A percentile compares a stretch with the other conserved stretches of the same genome.
Evolutionary conservation across 495 filamentous ascomycete species (phyloP).

Genomic region (Lophiotrema nucula): DNA sequence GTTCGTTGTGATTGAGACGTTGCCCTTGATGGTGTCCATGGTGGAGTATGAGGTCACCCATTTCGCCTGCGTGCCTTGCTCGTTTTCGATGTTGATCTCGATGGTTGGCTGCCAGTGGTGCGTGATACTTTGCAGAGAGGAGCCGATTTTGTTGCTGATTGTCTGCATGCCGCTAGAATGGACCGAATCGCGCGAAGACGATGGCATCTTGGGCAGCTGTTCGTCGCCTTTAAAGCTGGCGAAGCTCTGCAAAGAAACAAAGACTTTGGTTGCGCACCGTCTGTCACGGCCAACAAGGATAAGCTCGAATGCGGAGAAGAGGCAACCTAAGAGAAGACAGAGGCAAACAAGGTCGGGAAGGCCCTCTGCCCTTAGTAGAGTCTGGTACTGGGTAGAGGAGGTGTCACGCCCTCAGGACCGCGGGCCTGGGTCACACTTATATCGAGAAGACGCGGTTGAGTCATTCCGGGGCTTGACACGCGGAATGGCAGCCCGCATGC

Average conservation of each 20-base stretch:
- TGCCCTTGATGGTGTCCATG: constrained; percentile 59
- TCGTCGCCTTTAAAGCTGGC: neutral
- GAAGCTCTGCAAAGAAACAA: neutral
- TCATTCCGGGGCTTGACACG: neutral
- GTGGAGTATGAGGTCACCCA: constrained; percentile 57
- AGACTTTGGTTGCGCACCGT: constrained; percentile 4
- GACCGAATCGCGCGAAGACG: neutral
- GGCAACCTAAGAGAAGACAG: neutral
- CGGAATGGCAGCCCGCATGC: neutral
- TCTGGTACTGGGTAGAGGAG: neutral
- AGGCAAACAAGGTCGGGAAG: neutral
- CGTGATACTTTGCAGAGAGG: constrained; percentile 31
- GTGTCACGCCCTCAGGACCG: neutral
- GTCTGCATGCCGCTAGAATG: constrained; percentile 21
- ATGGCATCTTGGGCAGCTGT: neutral
- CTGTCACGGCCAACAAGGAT: neutral
- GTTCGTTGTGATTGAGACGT: constrained; percentile 57
- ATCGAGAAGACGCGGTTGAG: constrained; percentile 3
- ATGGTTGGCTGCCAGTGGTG: constrained; percentile 33
- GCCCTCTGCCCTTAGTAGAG: neutral
- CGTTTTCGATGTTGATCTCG: constrained; percentile 40
- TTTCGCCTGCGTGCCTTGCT: constrained; percentile 36
- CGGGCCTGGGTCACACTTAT: neutral
- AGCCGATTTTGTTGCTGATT: constrained; percentile 28
- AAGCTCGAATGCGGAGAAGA: constrained; percentile 15